Evolutionary conservation across 2,329 filamentous ascomycete species (phyloP).

Genomic region (Cladosporium cucumerinum): DNA sequence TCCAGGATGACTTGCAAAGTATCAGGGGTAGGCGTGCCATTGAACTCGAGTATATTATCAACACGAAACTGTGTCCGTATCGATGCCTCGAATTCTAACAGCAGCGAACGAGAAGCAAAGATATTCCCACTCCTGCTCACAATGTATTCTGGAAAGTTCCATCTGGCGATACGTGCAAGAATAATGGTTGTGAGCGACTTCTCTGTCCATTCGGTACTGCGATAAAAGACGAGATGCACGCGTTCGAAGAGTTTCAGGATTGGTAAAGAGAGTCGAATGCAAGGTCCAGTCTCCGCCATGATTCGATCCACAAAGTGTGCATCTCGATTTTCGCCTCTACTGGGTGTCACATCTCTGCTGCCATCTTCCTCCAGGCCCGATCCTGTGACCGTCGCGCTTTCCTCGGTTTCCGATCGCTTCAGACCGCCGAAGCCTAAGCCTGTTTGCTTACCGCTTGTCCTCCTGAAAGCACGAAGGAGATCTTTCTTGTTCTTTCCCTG

Average conservation of each 20-base stretch:
- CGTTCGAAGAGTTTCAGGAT: constrained; percentile 83
- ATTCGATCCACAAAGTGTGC: constrained; percentile 76
- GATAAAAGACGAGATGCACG: constrained; percentile 92
- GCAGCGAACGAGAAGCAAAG: constrained; percentile 68
- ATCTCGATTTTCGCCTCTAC: constrained; percentile 59
- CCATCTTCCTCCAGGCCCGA: constrained; percentile 32
- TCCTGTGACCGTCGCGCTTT: constrained; percentile 49
- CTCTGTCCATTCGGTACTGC: constrained; percentile 95
- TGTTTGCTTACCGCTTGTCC: constrained; percentile 68
- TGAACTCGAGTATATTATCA: constrained; percentile 78
- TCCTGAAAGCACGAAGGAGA: constrained; percentile 69
- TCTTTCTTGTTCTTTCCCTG: constrained; percentile 86
- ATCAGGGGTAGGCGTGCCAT: constrained; percentile 63
- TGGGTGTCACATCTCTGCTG: constrained; percentile 39
- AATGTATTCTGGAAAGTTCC: constrained; percentile 86
- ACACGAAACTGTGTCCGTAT: constrained; percentile 77
- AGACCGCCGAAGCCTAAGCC: constrained; percentile 69
- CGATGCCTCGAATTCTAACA: constrained; percentile 87
- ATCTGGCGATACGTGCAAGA: constrained; percentile 79
- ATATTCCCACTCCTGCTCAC: constrained; percentile 88
- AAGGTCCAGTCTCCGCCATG: constrained; percentile 71
- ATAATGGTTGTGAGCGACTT: constrained; percentile 95
- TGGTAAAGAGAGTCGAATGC: constrained; percentile 71
- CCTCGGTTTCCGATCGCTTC: constrained; percentile 60
- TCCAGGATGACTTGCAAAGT: constrained; percentile 66